Base-by-base conservation (phyloP, 805 yeast genomes). In the Myxozyma sirexii region DNA sequence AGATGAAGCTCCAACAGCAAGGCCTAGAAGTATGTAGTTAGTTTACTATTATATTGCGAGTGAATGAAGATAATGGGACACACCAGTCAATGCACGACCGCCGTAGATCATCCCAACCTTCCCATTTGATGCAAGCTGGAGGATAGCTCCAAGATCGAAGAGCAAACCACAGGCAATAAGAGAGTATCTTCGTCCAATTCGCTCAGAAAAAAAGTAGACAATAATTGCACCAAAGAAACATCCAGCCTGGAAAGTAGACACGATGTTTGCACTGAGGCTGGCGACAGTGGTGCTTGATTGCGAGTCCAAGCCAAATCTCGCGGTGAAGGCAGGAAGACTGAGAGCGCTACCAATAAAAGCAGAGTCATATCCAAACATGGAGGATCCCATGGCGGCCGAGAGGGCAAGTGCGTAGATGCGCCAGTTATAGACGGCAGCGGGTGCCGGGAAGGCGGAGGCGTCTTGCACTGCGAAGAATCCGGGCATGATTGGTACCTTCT, bases 71-170 rank as follows among this genome's bases (percentile, higher is more conserved):
- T 17, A 38, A 38, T n/a, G n/a, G n/a, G 17, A n/a, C 50, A n/a
- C n/a, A 45, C 96, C 96, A 26, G 88, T 84, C 62, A 87, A 75
- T 26, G 81, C 24, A 5, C 57, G 49, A 13, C 51, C 97, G 2
- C 80, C 81, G 64, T 89, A 85, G 12, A 90, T 74, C 21, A 87
- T 84, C 93, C 97, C 89, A 59, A 90, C 85, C 4, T 84, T 77
- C 52, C 82, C 81, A 10, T 97, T 84, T 37, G 86, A 87, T 60
- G 92, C 82, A 76, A 93, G 98, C 60, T 90, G 76, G 46, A 84
- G 80, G 24, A 96, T 88, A 61, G 98, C 99, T 35, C 88, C 77
- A 23, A 92, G 78, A 70, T 93, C 91, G 68, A 92, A 75, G 5
- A 45, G 23, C 1, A 87, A n/a, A 5, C 37, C 33, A 45, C 35